Conservation (phyloP, 2,329 filamentous ascomycete species). For the Stemphylium beticola region DNA sequence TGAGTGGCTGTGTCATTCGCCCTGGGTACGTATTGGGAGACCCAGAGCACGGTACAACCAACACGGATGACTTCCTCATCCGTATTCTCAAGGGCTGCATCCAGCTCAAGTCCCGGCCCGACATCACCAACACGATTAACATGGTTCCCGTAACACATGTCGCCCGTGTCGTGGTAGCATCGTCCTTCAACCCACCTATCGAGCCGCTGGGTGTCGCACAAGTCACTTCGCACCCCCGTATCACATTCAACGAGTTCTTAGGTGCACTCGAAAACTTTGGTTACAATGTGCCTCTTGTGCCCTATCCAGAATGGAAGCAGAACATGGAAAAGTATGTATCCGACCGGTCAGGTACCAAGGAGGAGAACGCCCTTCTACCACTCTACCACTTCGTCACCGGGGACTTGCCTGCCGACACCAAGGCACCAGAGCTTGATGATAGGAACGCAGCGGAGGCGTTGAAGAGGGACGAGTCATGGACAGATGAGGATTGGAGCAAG, state of each 20-base stretch:
- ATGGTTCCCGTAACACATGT: slow-evolving; percentile 87
- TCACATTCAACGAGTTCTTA: slow-evolving; percentile 81
- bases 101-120: slow-evolving; percentile 74
- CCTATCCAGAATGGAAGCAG: slow-evolving; percentile 72
- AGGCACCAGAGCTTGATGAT: slow-evolving; percentile 77
- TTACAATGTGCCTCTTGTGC: slow-evolving; percentile 70
- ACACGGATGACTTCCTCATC: slow-evolving; percentile 90
- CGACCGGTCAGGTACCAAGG: slow-evolving; percentile 60
- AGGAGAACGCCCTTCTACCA: slow-evolving; percentile 72
- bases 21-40: slow-evolving; percentile 87
- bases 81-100: slow-evolving; percentile 87
- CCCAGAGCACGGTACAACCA: slow-evolving; percentile 68
- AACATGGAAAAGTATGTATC: slow-evolving; percentile 73
- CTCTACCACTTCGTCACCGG: slow-evolving; percentile 76
- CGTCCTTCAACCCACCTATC: slow-evolving; percentile 68
- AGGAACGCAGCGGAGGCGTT: slow-evolving; percentile 70
- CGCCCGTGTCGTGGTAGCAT: slow-evolving; percentile 76
- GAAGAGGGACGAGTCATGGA: slow-evolving; percentile 66
- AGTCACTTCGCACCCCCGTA: slow-evolving; percentile 78
- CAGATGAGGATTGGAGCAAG: slow-evolving; percentile 62
- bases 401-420: slow-evolving; percentile 72
- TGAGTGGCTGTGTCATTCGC: slow-evolving; percentile 76
- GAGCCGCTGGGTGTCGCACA: slow-evolving; percentile 69
- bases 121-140: slow-evolving; percentile 87
- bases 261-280: slow-evolving; percentile 73